Percentiles rank a stretch among this genome's conserved stretches.
Evolutionary conservation across 129 eudicot genomes (phyloP).

Genomic region (Pittosporum tobira): DNA sequence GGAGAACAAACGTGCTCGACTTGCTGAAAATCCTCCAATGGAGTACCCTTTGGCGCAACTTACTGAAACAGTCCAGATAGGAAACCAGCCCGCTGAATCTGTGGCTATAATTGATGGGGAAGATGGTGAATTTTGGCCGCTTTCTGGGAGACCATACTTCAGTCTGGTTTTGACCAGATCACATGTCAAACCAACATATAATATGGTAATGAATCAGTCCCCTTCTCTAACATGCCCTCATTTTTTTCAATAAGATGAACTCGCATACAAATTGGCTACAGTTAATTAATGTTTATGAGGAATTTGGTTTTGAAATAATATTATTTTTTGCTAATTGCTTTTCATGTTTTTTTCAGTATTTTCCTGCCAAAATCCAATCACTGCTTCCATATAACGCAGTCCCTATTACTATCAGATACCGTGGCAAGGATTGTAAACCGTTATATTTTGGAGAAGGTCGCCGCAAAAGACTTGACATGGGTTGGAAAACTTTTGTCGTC

Average conservation of each 20-base stretch:
- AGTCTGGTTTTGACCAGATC: constrained; percentile 10
- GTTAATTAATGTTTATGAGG: too few species aligned
- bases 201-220: constrained; percentile 16
- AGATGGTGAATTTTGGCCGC: constrained; percentile 11
- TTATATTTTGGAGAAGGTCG: neutral
- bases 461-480: neutral
- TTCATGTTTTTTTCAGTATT: neutral
- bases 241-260: too few species aligned
- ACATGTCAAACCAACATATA: constrained; percentile 5
- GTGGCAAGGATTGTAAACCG: constrained; percentile 17
- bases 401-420: constrained; percentile 10
- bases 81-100: too few species aligned
- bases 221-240: too few species aligned
- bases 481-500: constrained; percentile 14
- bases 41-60: too few species aligned
- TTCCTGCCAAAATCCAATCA: constrained; percentile 1
- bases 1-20: too few species aligned
- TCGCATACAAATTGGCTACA: too few species aligned
- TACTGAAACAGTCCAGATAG: too few species aligned
- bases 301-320: too few species aligned
- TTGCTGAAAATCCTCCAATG: too few species aligned
- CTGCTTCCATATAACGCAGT: constrained; percentile 12
- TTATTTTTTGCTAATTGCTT: too few species aligned
- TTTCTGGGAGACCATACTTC: constrained; percentile 13
- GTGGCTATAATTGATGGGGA: neutral